These are phyloP conservation scores for Athelia sp. DNA, from an alignment of 1,284 basidiomycete genomes.

Conservation along the genomic window DNA sequence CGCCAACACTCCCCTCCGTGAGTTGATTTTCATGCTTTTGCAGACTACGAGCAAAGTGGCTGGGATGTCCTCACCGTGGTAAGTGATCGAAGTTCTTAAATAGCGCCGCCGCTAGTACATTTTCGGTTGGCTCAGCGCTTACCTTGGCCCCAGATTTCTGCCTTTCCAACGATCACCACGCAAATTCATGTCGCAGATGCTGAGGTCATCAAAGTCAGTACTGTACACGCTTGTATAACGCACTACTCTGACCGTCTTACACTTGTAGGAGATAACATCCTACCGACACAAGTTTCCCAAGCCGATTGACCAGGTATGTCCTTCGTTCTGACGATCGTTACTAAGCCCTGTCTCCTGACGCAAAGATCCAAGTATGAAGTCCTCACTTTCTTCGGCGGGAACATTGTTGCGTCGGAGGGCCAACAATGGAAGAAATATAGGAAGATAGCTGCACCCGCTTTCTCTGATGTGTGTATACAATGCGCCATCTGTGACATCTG, in stretches of 20 bases:
- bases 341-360: too few species aligned
- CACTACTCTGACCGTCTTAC: not conserved
- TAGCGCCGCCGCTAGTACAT: not conserved
- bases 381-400: constrained; percentile 37
- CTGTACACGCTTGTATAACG: not conserved
- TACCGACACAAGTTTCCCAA: constrained; percentile 29
- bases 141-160: constrained; percentile 1
- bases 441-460: constrained; percentile 37
- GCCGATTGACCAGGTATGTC: constrained; percentile 13
- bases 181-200: constrained; percentile 6
- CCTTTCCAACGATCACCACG: constrained; percentile 3
- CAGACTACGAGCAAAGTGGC: not conserved
- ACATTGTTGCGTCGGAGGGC: constrained; percentile 54
- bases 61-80: not conserved
- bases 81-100: not conserved
- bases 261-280: constrained; percentile 17
- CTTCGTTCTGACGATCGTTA: too few species aligned
- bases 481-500: not conserved
- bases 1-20: not conserved
- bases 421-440: constrained; percentile 60
- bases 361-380: constrained; percentile 17
- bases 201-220: constrained; percentile 6
- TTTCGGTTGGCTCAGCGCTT: not conserved
- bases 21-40: not conserved
- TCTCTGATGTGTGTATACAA: constrained; percentile 31